phyloP scores from a whole-genome alignment of 495 filamentous ascomycete genomes.

The Friedmanniomyces endolithicus region DNA sequence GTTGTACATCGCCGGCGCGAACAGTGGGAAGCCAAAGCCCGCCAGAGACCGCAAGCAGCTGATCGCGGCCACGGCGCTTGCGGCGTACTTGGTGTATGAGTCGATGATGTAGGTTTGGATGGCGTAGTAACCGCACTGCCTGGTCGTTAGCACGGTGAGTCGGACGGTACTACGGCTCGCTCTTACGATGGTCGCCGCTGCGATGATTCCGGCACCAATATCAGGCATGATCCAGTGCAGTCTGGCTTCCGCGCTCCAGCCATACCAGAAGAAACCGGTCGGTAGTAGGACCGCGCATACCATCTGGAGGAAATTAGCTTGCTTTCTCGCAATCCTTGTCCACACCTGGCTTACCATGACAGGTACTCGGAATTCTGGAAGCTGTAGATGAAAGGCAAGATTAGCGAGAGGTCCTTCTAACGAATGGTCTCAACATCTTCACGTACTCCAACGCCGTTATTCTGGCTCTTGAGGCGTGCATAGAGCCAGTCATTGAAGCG shows the following conservation, averaged over 20 bases:
- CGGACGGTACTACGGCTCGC: neutral
- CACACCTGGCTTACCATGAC: constrained; percentile 32
- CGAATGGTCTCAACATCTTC: neutral
- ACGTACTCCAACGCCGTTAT: constrained; percentile 38
- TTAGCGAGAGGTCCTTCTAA: neutral
- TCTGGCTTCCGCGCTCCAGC: constrained; percentile 51
- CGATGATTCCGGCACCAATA: constrained; percentile 50
- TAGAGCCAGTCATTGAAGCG: constrained; percentile 45
- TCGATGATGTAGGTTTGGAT: constrained; percentile 60
- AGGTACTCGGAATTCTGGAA: constrained; percentile 57
- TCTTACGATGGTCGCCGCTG: constrained; percentile 36
- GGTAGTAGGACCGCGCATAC: constrained; percentile 47
- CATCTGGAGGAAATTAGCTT: constrained; percentile 7
- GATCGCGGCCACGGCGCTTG: constrained; percentile 52
- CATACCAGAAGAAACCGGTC: constrained; percentile 57
- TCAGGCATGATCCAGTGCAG: constrained; percentile 53
- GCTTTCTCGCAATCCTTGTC: neutral
- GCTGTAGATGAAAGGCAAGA: neutral
- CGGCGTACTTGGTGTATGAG: constrained; percentile 55
- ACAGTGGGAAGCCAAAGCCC: constrained; percentile 63
- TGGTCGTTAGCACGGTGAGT: neutral
- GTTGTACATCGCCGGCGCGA: constrained; percentile 52
- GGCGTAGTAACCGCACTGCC: constrained; percentile 42
- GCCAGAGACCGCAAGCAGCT: constrained; percentile 49
- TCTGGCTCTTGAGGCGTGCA: constrained; percentile 43